phyloP scores from a whole-genome alignment of 1,284 basidiomycete species.

The Coniferiporia weirii region DNA sequence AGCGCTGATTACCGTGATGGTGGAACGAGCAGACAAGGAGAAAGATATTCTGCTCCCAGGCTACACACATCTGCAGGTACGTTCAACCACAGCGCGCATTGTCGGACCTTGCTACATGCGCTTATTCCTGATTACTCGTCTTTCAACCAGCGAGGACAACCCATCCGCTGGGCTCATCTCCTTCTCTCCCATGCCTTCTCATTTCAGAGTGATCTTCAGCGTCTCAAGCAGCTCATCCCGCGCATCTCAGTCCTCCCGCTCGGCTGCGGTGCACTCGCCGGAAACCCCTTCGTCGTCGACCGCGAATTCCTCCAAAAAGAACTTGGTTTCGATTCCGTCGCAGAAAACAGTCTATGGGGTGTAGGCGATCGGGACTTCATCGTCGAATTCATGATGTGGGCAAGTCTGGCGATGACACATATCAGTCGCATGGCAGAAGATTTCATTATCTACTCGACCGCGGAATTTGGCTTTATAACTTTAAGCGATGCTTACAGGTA shows the following conservation, averaged over 20 bases:
- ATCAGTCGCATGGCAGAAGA: conserved; percentile 95
- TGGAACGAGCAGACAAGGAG: conserved; percentile 88
- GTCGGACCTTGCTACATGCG: background rate
- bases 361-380: conserved; percentile 97
- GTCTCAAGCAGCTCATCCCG: conserved; percentile 80
- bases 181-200: conserved; percentile 93
- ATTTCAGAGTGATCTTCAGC: conserved; percentile 83
- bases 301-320: conserved; percentile 84
- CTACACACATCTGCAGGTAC: conserved; percentile 93
- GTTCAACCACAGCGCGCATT: conserved; percentile 19
- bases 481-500: conserved; percentile 95
- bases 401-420: conserved; percentile 88
- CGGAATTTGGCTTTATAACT: conserved; percentile 93
- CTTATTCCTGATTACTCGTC: background rate
- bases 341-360: conserved; percentile 93
- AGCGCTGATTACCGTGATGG: conserved; percentile 82
- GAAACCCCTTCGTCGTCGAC: conserved; percentile 92
- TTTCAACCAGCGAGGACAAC: conserved; percentile 77
- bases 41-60: conserved; percentile 89
- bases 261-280: conserved; percentile 91
- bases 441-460: conserved; percentile 93
- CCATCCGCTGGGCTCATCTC: conserved; percentile 97
- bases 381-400: conserved; percentile 97
- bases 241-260: conserved; percentile 91
- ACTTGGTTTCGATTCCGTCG: conserved; percentile 78